phyloP scores from a whole-genome alignment of 73 alveolate species.

The Tetrahymena borealis region DNA sequence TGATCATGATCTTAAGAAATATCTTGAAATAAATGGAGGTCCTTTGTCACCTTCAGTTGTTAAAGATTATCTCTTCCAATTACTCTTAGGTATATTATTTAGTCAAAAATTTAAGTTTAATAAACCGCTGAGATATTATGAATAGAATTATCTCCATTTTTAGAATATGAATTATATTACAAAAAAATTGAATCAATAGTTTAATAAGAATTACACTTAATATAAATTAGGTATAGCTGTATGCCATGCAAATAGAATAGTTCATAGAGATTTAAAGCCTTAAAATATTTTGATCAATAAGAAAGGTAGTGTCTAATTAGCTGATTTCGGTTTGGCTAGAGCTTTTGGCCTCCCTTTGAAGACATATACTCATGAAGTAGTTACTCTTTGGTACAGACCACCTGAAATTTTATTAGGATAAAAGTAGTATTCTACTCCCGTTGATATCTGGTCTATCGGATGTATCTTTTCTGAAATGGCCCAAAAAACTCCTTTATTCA shows the following conservation, averaged over 20 bases:
- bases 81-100: not conserved
- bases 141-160: not conserved
- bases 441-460: constrained; percentile 91
- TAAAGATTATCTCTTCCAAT: constrained; percentile 13
- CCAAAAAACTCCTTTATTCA: constrained; percentile 70
- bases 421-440: constrained; percentile 70
- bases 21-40: constrained; percentile 64
- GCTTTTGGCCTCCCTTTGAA: constrained; percentile 85
- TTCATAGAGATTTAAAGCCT: constrained; percentile 94
- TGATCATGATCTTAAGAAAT: constrained; percentile 76
- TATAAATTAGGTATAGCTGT: constrained; percentile 64
- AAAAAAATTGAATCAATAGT: not conserved
- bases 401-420: constrained; percentile 84
- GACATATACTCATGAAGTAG: constrained; percentile 86
- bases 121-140: not conserved
- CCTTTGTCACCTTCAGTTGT: constrained; percentile 59
- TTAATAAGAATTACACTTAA: constrained; percentile 29
- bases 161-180: constrained; percentile 2
- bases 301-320: constrained; percentile 69
- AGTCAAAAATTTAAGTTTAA: not conserved
- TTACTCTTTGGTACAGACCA: constrained; percentile 90
- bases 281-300: constrained; percentile 73
- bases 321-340: constrained; percentile 97
- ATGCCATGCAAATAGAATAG: constrained; percentile 87
- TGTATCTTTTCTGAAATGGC: constrained; percentile 82